Conservation (phyloP, 2,329 filamentous ascomycete genomes). For the Endocalyx cinctus region DNA sequence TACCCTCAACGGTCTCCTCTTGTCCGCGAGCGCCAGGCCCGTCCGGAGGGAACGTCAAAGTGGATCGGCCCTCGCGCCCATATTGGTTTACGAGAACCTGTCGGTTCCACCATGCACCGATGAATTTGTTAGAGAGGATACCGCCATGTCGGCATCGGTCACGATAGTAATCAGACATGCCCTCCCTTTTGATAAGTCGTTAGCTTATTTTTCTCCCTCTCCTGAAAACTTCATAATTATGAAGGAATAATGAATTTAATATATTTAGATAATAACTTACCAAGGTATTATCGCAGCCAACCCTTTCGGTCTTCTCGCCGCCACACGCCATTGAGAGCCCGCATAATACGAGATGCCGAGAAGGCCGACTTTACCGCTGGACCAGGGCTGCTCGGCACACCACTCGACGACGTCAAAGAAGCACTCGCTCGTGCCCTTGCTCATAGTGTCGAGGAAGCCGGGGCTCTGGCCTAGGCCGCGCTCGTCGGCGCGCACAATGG, state of each 20-base stretch:
- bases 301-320: conserved; percentile 40
- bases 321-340: conserved; percentile 45
- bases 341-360: conserved; percentile 46
- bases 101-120: conserved; percentile 62
- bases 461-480: conserved; percentile 43
- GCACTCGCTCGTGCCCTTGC: conserved; percentile 40
- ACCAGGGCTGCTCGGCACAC: conserved; percentile 43
- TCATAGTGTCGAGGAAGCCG: conserved; percentile 45
- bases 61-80: conserved; percentile 38
- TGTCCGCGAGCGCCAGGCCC: conserved; percentile 24
- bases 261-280: conserved; percentile 5
- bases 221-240: neutral
- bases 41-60: conserved; percentile 24
- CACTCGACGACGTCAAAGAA: conserved; percentile 48
- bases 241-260: neutral
- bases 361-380: conserved; percentile 42
- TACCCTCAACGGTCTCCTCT: conserved; percentile 54
- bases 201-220: neutral
- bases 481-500: conserved; percentile 50
- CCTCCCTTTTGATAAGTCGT: conserved; percentile 35
- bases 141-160: conserved; percentile 59
- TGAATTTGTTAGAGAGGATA: conserved; percentile 55
- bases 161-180: conserved; percentile 50
- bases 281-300: conserved; percentile 44
- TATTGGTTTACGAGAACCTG: conserved; percentile 67